These are phyloP conservation scores for Meyerozyma sp. DNA, from an alignment of 1,139 yeast species.

Conservation along the genomic window DNA sequence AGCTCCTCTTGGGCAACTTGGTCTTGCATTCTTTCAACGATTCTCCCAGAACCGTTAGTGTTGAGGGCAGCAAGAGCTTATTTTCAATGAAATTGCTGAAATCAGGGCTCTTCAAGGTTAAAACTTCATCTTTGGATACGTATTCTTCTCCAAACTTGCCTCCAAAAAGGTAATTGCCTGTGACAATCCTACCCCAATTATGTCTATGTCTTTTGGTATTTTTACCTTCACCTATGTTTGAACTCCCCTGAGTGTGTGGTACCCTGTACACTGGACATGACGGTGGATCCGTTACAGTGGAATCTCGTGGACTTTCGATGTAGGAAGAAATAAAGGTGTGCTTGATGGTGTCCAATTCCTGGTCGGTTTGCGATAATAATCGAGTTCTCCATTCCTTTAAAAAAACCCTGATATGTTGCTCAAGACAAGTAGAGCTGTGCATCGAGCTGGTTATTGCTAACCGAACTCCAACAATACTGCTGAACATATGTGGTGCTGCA, in stretches of 20 bases:
- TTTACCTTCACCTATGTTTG: slow-evolving; percentile 18
- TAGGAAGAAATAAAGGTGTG: slow-evolving; percentile 12
- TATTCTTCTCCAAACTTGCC: slow-evolving; percentile 28
- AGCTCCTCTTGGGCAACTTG: slow-evolving; percentile 25
- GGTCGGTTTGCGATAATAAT: slow-evolving; percentile 31
- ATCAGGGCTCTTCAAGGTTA: slow-evolving; percentile 17
- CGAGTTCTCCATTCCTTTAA: slow-evolving; percentile 19
- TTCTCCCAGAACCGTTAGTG: not conserved
- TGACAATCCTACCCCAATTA: slow-evolving; percentile 45
- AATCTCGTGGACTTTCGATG: slow-evolving; percentile 4
- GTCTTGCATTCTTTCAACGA: slow-evolving; percentile 33
- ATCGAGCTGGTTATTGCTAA: not conserved
- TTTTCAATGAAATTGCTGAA: slow-evolving; percentile 19
- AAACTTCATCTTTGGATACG: not conserved
- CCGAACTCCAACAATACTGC: not conserved
- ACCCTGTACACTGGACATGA: slow-evolving; percentile 17
- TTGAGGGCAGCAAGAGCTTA: slow-evolving; percentile 15
- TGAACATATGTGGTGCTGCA: not conserved
- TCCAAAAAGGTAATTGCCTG: slow-evolving; percentile 32
- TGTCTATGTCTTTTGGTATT: slow-evolving; percentile 36
- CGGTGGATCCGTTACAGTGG: slow-evolving; percentile 10
- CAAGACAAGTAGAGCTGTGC: not conserved
- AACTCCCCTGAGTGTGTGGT: slow-evolving; percentile 20
- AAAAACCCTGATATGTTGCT: not conserved
- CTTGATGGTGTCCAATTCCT: slow-evolving; percentile 11